Evolutionary conservation across 208 protist genomes (phyloP).

Genomic region (Acanthamoeba healyi): DNA sequence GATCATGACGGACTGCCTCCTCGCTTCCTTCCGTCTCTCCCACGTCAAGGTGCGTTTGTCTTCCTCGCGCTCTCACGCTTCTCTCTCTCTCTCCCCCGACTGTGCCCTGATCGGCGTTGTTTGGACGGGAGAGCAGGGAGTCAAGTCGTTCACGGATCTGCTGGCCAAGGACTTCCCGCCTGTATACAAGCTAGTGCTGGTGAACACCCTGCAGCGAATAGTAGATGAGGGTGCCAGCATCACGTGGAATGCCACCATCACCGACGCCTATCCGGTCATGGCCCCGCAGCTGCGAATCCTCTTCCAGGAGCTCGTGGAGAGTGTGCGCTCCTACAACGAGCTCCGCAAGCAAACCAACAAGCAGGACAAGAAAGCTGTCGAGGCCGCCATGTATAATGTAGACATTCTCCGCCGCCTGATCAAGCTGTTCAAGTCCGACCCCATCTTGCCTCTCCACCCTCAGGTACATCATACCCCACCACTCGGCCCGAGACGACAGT

Average conservation of each 20-base stretch:
- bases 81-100: constrained; percentile 18
- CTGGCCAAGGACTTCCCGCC: constrained; percentile 45
- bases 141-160: background rate
- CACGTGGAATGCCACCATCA: constrained; percentile 78
- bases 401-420: constrained; percentile 15
- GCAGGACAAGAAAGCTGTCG: constrained; percentile 9
- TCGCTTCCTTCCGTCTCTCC: constrained; percentile 74
- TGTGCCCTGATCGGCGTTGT: no score
- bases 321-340: background rate
- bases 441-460: background rate
- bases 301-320: constrained; percentile 75
- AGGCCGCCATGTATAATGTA: background rate
- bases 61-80: no score
- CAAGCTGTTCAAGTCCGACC: constrained; percentile 47
- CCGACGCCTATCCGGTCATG: constrained; percentile 67
- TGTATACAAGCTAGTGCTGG: constrained; percentile 80
- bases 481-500: no score
- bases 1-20: constrained; percentile 80
- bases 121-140: background rate
- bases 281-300: constrained; percentile 67
- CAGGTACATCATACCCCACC: background rate
- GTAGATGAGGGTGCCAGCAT: constrained; percentile 70
- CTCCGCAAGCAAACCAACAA: constrained; percentile 74
- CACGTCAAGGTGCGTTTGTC: constrained; percentile 75
- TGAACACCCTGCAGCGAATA: constrained; percentile 75